These are phyloP conservation scores for Hymenoscyphus scutula DNA, from an alignment of 2,329 filamentous ascomycete genomes.

Conservation along the genomic window DNA sequence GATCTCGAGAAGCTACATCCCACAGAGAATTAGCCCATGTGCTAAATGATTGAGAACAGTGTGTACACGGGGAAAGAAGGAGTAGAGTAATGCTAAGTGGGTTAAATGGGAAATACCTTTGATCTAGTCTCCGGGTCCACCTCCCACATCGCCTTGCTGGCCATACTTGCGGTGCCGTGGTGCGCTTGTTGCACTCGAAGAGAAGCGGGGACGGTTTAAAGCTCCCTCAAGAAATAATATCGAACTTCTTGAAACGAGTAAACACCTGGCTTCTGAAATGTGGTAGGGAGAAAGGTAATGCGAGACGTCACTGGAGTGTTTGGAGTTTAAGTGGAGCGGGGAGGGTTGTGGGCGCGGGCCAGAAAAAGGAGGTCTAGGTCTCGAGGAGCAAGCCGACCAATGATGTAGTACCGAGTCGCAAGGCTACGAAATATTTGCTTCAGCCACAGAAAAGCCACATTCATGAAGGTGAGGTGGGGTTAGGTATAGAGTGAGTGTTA, in stretches of 20 bases:
- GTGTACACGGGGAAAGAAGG: too few relatives aligned
- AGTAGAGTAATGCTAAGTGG: constrained; percentile 3
- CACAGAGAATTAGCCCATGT: constrained; percentile 13
- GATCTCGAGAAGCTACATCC: constrained; percentile 74
- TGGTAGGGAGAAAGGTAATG: background rate
- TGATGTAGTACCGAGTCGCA: background rate
- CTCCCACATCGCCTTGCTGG: constrained; percentile 90
- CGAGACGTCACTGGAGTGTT: constrained; percentile 5
- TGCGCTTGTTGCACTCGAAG: background rate
- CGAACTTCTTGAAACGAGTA: background rate
- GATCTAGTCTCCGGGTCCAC: constrained; percentile 95
- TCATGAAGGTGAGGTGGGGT: too few relatives aligned
- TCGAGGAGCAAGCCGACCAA: background rate
- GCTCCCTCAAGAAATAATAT: background rate
- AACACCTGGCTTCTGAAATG: background rate
- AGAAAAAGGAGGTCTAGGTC: constrained; percentile 7
- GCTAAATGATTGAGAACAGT: too few relatives aligned
- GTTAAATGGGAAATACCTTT: constrained; percentile 69
- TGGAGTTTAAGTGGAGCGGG: constrained; percentile 7
- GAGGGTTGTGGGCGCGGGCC: constrained; percentile 8
- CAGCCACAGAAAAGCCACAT: background rate
- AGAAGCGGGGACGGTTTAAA: background rate
- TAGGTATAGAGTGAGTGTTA: too few relatives aligned
- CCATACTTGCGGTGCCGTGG: constrained; percentile 40
- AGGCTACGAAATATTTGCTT: background rate